Percentiles rank a stretch among this genome's conserved stretches.
These are phyloP conservation scores for Pythium coloratum DNA, from an alignment of 352 stramenopile species.

Conservation along the genomic window DNA sequence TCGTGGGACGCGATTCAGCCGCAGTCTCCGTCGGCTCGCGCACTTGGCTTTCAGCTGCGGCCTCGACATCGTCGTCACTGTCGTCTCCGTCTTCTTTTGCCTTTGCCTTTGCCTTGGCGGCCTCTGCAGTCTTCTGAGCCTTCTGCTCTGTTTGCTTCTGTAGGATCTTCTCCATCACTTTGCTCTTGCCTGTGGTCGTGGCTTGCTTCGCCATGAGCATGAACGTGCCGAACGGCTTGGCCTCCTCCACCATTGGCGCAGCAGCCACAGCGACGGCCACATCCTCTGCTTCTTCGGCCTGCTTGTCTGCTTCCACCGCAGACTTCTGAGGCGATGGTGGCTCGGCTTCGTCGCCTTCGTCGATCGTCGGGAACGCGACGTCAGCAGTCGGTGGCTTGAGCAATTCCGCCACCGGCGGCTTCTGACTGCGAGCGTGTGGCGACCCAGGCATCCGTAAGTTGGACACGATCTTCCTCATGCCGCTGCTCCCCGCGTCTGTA, in stretches of 20 bases:
- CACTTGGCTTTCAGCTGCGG: neutral
- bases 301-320: neutral
- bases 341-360: conserved; percentile 18
- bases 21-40: conserved; percentile 6
- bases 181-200: conserved; percentile 33
- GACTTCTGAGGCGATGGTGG: conserved; percentile 11
- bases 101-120: conserved; percentile 5
- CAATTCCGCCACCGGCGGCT: neutral
- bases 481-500: neutral
- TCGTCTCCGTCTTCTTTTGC: conserved; percentile 5
- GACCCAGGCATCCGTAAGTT: conserved; percentile 20
- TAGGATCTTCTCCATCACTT: conserved; percentile 38
- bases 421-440: conserved; percentile 13
- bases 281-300: conserved; percentile 6
- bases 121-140: neutral
- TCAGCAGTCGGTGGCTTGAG: neutral
- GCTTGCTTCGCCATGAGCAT: conserved; percentile 46
- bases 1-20: conserved; percentile 10
- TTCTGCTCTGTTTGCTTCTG: conserved; percentile 27
- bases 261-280: neutral
- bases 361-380: conserved; percentile 7
- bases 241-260: conserved; percentile 8
- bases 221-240: conserved; percentile 33
- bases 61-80: conserved; percentile 6
- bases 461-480: conserved; percentile 20